A percentile compares a stretch with the other conserved stretches of the same genome.
Evolutionary conservation across 352 stramenopile genomes (phyloP).

Genomic region (Phytophthora ramorum): DNA sequence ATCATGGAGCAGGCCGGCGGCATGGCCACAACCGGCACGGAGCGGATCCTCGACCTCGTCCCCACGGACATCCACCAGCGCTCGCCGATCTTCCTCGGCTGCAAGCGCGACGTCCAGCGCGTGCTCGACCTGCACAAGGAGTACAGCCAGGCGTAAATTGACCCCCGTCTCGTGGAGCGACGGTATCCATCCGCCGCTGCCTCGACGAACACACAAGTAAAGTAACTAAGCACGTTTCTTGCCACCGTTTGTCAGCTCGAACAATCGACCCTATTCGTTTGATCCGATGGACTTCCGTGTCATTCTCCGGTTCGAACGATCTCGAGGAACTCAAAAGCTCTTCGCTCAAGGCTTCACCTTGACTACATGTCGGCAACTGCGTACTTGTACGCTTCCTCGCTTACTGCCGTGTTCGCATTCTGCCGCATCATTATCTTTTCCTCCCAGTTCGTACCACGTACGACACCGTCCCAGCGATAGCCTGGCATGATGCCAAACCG

Average conservation of each 20-base stretch:
- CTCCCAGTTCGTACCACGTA: constrained; percentile 97
- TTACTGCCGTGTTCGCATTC: constrained; percentile 65
- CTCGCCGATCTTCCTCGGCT: constrained; percentile 97
- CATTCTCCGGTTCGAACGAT: not conserved
- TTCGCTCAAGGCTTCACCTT: not conserved
- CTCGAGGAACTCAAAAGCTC: too few species aligned
- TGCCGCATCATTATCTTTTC: constrained; percentile 91
- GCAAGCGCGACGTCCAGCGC: constrained; percentile 86
- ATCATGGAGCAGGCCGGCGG: constrained; percentile 98
- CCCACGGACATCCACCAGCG: constrained; percentile 97
- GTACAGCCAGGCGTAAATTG: constrained; percentile 48
- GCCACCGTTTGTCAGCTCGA: not conserved
- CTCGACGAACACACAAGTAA: constrained; percentile 18
- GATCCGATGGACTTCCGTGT: not conserved
- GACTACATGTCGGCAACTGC: constrained; percentile 85
- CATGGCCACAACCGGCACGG: constrained; percentile 94
- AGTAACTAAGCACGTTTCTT: constrained; percentile 32
- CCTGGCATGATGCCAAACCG: constrained; percentile 94
- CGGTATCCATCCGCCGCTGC: not conserved
- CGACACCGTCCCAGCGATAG: constrained; percentile 99
- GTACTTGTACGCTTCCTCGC: constrained; percentile 83
- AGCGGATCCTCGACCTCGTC: constrained; percentile 94
- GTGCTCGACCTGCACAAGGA: constrained; percentile 80
- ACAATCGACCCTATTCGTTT: not conserved
- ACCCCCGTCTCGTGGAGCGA: not conserved